phyloP scores from a whole-genome alignment of 495 filamentous ascomycete species.

The Podospora australis region DNA sequence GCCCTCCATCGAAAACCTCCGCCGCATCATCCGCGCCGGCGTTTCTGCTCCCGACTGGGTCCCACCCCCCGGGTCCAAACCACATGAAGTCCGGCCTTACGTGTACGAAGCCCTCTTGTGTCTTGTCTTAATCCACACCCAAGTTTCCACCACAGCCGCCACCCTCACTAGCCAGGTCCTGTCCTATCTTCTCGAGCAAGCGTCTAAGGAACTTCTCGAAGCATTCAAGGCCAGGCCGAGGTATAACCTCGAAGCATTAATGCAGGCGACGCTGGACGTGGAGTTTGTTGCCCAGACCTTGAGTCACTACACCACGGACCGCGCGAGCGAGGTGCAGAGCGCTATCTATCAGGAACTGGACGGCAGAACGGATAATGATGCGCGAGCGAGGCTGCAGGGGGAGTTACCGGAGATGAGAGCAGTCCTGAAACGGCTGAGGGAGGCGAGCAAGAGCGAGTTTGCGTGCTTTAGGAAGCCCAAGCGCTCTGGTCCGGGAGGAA shows the following conservation, averaged over 20 bases:
- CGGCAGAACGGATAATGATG: constrained; percentile 75
- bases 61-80: constrained; percentile 51
- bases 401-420: constrained; percentile 85
- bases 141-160: constrained; percentile 75
- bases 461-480: constrained; percentile 61
- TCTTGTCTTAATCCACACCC: constrained; percentile 84
- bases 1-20: constrained; percentile 57
- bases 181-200: constrained; percentile 70
- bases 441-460: constrained; percentile 81
- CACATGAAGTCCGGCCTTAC: constrained; percentile 74
- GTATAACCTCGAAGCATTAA: constrained; percentile 73
- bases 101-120: constrained; percentile 76
- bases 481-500: constrained; percentile 2
- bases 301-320: constrained; percentile 77
- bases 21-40: constrained; percentile 60
- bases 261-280: constrained; percentile 95
- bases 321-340: constrained; percentile 69
- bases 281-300: constrained; percentile 95
- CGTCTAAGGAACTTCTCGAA: constrained; percentile 61
- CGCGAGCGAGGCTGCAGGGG: constrained; percentile 66
- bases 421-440: constrained; percentile 73
- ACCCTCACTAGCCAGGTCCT: constrained; percentile 68
- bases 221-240: constrained; percentile 59
- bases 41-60: constrained; percentile 66
- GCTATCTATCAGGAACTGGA: constrained; percentile 88